phyloP scores from a whole-genome alignment of 2,329 filamentous ascomycete genomes.

The Hymenoscyphus scutula region DNA sequence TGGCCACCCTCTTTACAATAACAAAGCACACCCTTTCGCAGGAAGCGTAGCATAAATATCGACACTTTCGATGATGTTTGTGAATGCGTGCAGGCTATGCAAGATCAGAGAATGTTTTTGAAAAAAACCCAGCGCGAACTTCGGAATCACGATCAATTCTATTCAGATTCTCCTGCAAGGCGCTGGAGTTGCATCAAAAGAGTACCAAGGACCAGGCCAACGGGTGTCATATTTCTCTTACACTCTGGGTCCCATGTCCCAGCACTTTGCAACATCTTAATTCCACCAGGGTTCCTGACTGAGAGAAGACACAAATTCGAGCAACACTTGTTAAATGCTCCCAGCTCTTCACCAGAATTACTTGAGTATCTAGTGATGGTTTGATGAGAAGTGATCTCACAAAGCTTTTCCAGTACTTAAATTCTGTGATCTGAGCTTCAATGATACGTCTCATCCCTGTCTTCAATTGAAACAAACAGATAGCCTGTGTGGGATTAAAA shows the following conservation, averaged over 20 bases:
- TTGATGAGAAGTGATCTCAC: not conserved
- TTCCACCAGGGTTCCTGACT: not conserved
- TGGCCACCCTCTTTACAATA: too few species aligned
- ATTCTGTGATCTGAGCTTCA: not conserved
- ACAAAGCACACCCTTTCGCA: not conserved
- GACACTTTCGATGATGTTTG: not conserved
- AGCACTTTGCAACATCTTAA: not conserved
- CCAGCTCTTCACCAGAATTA: not conserved
- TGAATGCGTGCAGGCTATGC: not conserved
- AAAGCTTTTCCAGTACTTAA: not conserved
- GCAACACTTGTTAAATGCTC: not conserved
- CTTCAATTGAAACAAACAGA: not conserved
- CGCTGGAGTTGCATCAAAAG: slow-evolving; percentile 1
- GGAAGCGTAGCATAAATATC: not conserved
- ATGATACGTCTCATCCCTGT: not conserved
- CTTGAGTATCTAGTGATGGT: not conserved
- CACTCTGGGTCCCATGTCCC: not conserved
- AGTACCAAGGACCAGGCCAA: slow-evolving; percentile 6
- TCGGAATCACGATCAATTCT: not conserved
- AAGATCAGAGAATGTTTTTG: not conserved
- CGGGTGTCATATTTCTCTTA: slow-evolving; percentile 4
- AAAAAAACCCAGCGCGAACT: not conserved
- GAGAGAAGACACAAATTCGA: not conserved
- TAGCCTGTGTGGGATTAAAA: not conserved
- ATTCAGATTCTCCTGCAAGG: not conserved